These are phyloP conservation scores for Pestalotiopsis sp. DNA, from an alignment of 2,329 filamentous ascomycete genomes.

Conservation along the genomic window DNA sequence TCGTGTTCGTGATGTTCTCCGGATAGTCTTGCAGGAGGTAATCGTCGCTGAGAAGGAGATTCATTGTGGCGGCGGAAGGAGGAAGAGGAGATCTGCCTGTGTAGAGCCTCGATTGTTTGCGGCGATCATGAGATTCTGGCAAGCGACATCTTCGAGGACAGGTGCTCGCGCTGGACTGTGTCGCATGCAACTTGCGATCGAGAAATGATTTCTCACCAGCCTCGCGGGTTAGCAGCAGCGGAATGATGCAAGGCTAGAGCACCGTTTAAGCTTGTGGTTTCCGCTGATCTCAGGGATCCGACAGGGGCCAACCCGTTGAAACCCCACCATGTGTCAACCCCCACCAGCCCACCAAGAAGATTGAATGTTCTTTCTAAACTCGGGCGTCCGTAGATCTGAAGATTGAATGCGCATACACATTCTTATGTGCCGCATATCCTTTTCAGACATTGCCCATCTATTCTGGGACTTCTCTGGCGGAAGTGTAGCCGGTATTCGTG, in stretches of 20 bases:
- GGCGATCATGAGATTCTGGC: not conserved
- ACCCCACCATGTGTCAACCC: slow-evolving; percentile 10
- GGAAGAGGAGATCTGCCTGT: not conserved
- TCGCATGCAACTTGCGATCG: not conserved
- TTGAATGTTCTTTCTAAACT: not conserved
- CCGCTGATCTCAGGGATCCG: slow-evolving; percentile 9
- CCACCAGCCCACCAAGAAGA: slow-evolving; percentile 7
- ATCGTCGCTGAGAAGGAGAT: slow-evolving; percentile 61
- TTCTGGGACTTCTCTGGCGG: not conserved
- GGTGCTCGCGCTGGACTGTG: not conserved
- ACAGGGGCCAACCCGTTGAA: slow-evolving; percentile 9
- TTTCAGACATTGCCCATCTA: not conserved
- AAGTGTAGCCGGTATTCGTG: not conserved
- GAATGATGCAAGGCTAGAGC: slow-evolving; percentile 15
- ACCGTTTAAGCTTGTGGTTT: not conserved
- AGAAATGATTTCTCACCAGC: slow-evolving; percentile 10
- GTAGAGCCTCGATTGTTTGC: not conserved
- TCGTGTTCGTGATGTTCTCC: slow-evolving; percentile 82
- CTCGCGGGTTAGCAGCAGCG: slow-evolving; percentile 4
- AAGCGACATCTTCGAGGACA: not conserved
- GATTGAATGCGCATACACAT: not conserved
- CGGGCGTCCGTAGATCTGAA: not conserved
- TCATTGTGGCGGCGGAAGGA: slow-evolving; percentile 43
- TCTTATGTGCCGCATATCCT: not conserved
- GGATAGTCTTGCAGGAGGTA: slow-evolving; percentile 79